Evolutionary conservation across 2,329 filamentous ascomycete genomes (phyloP), one percentile per base, ranked within the genome.

Genomic region (Penicillium hordei): DNA sequence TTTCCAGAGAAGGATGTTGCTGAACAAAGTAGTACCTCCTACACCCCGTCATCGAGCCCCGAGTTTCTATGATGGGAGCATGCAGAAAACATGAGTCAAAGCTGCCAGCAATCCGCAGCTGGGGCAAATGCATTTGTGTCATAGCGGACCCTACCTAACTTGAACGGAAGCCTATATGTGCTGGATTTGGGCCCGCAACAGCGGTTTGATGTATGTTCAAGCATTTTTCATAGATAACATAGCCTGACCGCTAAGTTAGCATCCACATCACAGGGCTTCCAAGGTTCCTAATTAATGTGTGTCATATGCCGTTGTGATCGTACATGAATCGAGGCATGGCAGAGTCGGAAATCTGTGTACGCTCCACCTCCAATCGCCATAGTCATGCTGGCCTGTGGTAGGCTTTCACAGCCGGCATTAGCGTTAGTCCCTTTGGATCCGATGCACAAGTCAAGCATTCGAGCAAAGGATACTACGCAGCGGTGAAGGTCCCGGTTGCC

Each of bases 1-100:
- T 45, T 52, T 57, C 60, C 62, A 62, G 44, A 62, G 62, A 65
- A 60, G 60, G 59, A 60, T 57, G 48, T 52, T 63, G 65, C 58
- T 55, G 56, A 44, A 64, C 23, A 49, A 29, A 39, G 43, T 39
- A 27, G 23, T 42, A 43, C 7, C 23, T 13, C 29, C 10, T 42
- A 19, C 21, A 36, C 29, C 23, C 31, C 25, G 39, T 58, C 31
- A 33, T 33, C 48, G 29, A 50, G 10, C 27, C 42, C 21, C 45
- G 13, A 48, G n/a, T 54, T 38, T 38, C 36, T 9, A 17, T 27
- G 9, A 44, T 48, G 53, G 53, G 19, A 55, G 21, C 34, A 55
- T 58, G 49, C 55, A 64, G 53, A 25, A 50, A 19, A n/a, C 25
- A 52, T 17, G 29, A 36, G 43, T 53, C 25, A 36, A 48, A 42